Evolutionary conservation across 345 rosid species (phyloP).

Genomic region (Salix exigua): DNA sequence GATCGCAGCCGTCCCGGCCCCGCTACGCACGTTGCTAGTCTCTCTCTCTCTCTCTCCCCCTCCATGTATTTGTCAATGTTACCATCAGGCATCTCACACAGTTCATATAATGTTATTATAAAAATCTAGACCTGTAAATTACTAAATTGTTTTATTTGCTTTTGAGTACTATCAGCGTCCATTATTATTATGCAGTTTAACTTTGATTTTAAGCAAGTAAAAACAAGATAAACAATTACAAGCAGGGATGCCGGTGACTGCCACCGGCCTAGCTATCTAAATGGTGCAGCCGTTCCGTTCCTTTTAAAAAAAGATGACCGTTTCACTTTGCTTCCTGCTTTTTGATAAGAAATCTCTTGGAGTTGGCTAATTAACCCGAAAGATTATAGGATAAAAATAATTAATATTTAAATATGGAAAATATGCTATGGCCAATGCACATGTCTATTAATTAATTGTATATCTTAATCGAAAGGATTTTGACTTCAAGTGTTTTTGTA

Average conservation of each 20-base stretch:
- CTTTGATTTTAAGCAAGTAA: not conserved
- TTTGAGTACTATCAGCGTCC: not conserved
- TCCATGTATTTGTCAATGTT: not conserved
- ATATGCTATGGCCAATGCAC: not conserved
- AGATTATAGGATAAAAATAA: not conserved
- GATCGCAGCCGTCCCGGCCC: too few relatives aligned
- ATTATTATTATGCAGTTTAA: not conserved
- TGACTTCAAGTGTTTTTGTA: not conserved
- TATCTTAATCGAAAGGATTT: not conserved
- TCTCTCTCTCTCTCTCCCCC: accelerated
- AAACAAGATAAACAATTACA: not conserved
- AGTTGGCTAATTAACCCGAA: not conserved
- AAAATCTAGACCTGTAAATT: not conserved
- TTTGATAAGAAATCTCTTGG: too few relatives aligned
- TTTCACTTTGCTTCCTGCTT: not conserved
- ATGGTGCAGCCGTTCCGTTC: not conserved
- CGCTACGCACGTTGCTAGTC: too few relatives aligned
- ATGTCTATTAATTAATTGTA: not conserved
- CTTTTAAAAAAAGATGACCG: not conserved
- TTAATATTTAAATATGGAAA: not conserved
- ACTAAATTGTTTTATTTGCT: not conserved
- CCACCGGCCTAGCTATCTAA: not conserved
- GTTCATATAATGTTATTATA: not conserved
- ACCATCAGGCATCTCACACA: not conserved
- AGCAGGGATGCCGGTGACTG: not conserved